Base-by-base conservation (phyloP, 2,329 filamentous ascomycete species). In the Colletotrichum viniferum region DNA sequence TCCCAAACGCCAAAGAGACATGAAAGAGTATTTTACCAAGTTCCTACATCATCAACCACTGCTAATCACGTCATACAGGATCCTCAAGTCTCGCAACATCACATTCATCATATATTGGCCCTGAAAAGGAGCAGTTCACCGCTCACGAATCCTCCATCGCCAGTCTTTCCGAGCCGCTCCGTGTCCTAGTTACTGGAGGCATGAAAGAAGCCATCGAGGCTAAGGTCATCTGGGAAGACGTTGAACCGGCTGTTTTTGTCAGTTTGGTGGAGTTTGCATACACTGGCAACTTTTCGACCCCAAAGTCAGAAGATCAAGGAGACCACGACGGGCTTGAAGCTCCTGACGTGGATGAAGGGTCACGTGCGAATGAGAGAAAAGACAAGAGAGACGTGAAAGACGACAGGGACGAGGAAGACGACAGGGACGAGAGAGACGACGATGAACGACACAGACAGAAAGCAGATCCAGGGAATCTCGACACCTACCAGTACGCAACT, bases 1-100 rank as follows among this genome's bases (percentile, higher is more conserved):
- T 21, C 3, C 43, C 3, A 48, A 48, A 4, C 43, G 1, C 18
- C 43, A 21, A 7, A 48, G 3, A 21, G 3, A 21, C 10, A n/a
- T 48, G 43, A 4, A 21, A 48, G 43, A 48, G 38, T 48, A 48
- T 6, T 2, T 48, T 6, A 4, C 0, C 18, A n/a, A 18, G 36
- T 0, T 1, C 16, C 36, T 43, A 18, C 36, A 43, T 10, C 16
- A 10, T 0, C 0, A 43, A 1, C 16, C 1, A 10, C 1, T 43
- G 16, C 36, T 43, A 43, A 43, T 10, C 3, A n/a, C 3, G 14
- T 2, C 8, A 4, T 3, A 2, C 1, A 65, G 36, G 16, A 48
- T 48, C 4, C 7, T 65, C 10, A 52, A 48, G 24, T 65, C 36
- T 4, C 38, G 36, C 2, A 4, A 5, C 24, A 30, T 65, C 24